Evolutionary conservation across 345 rosid species (phyloP), one percentile per base, ranked within the genome.

Genomic region (Boechera stricta): DNA sequence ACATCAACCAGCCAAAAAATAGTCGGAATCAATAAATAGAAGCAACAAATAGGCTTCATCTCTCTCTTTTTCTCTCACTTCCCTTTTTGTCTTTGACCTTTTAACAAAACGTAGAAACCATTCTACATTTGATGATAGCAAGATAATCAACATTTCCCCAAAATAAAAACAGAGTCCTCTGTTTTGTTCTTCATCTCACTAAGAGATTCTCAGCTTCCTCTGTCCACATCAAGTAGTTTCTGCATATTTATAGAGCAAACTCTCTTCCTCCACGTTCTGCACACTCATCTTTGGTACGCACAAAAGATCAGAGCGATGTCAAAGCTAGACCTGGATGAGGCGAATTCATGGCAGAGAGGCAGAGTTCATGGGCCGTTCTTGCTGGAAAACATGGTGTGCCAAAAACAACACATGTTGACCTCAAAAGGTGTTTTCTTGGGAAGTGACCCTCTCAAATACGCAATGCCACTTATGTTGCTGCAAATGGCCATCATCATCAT

Each of bases 1-100:
- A 71, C 65, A 78, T 51, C 68, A 65, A 64, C 81, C 81, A 72
- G 44, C 63, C 73, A 78, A 72, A 57, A 77, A 77, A 57, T 77
- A 77, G 81, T 49, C 42, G 5, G 7, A 58, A 41, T 57, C 73
- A 21, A 12, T 71, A 48, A 78, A 72, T 72, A 65, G 81, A 71
- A 39, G 7, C 68, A 78, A 65, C 21, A 66, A 65, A 33, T 72
- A 38, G 53, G 67, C 67, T 64, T 65, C 53, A 64, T 55, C 53
- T 77, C 56, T 76, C 55, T 21, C 28, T 57, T 10, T 33, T 10
- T 62, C 36, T 48, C 49, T 60, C 36, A 31, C 41, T 76, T 44
- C 26, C 21, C 70, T 62, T 47, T 54, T 26, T 64, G 52, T 55
- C 21, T 55, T 56, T 45, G 15, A 18, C 35, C 67, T 48, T 77